Evolutionary conservation across 345 rosid species (phyloP).

Genomic region (Clausena lansium): DNA sequence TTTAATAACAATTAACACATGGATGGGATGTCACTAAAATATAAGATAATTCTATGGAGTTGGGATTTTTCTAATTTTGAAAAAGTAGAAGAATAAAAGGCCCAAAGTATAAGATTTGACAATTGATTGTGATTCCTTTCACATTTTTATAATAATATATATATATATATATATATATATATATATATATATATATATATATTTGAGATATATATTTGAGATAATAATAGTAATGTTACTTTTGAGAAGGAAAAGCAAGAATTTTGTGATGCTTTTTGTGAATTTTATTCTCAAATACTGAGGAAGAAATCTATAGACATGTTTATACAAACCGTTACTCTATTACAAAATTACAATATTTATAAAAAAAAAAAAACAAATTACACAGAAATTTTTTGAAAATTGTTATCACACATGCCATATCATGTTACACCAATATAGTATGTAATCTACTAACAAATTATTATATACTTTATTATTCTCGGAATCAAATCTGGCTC

Average conservation of each 20-base stretch:
- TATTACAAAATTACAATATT: background rate
- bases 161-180: too few species aligned
- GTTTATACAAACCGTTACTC: background rate
- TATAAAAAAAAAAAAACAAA: background rate
- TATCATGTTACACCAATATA: background rate
- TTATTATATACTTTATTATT: background rate
- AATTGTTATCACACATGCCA: too few species aligned
- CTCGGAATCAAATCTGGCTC: background rate
- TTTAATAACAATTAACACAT: too few species aligned
- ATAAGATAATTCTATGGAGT: too few species aligned
- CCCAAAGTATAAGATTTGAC: background rate
- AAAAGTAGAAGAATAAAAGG: background rate
- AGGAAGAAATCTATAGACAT: too few species aligned
- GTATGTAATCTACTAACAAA: background rate
- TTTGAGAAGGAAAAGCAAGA: background rate
- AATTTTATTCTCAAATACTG: slow-evolving; percentile 3
- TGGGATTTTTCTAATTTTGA: background rate
- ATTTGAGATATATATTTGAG: too few species aligned
- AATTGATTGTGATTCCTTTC: slow-evolving; percentile 3
- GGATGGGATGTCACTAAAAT: too few species aligned
- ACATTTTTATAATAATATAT: background rate
- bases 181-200: too few species aligned
- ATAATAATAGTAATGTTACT: background rate
- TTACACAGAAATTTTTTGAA: background rate
- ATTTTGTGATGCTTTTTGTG: background rate